A percentile compares a stretch with the other conserved stretches of the same genome.
These are phyloP conservation scores for Stachybotrys echinatus DNA, from an alignment of 2,329 filamentous ascomycete genomes.

Conservation along the genomic window DNA sequence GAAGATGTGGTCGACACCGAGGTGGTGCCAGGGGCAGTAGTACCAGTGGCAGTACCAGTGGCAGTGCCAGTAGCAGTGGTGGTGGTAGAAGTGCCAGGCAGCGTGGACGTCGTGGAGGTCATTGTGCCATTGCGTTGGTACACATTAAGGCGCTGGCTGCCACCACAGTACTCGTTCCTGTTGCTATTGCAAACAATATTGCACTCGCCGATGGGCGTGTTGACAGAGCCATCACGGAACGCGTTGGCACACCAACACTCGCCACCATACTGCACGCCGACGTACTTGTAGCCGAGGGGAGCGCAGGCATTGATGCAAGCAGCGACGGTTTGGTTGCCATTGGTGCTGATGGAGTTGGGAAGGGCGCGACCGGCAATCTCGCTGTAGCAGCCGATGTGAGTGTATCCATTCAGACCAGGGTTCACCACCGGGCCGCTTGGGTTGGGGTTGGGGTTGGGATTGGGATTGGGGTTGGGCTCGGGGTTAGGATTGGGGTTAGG, in stretches of 20 bases:
- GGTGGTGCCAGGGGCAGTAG: neutral
- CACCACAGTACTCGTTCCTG: slow-evolving; percentile 1
- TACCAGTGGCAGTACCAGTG: neutral
- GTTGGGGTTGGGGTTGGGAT: neutral
- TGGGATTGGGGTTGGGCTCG: neutral
- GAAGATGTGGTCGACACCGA: neutral
- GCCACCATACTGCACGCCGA: neutral
- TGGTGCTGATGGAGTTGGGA: neutral
- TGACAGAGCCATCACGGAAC: neutral
- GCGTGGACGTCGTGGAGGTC: neutral
- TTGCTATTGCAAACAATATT: neutral
- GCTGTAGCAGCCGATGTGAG: slow-evolving; percentile 1
- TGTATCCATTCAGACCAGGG: slow-evolving; percentile 2
- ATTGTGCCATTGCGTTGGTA: neutral
- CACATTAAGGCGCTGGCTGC: slow-evolving; percentile 1
- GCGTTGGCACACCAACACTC: slow-evolving; percentile 1
- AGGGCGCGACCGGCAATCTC: slow-evolving; percentile 1
- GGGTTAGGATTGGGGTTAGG: neutral
- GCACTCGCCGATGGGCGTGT: neutral
- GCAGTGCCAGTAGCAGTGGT: neutral
- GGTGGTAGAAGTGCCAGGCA: neutral
- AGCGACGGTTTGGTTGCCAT: neutral
- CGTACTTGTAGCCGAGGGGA: slow-evolving; percentile 1
- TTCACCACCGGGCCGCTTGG: neutral
- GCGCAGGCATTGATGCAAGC: slow-evolving; percentile 1